phyloP scores from a whole-genome alignment of 495 filamentous ascomycete species.

The Hypoxylon fragiforme region DNA sequence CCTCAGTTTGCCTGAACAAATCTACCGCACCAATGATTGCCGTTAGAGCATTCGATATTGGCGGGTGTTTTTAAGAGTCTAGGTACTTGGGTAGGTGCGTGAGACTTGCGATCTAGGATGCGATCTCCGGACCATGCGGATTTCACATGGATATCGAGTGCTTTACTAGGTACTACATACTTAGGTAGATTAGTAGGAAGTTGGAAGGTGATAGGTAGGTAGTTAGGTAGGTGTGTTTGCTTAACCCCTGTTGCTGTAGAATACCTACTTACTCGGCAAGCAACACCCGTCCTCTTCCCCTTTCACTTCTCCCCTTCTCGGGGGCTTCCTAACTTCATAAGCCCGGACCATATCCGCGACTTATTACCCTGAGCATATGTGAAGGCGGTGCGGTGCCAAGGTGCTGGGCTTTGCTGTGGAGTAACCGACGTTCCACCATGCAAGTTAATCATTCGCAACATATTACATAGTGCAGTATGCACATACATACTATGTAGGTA shows the following conservation, averaged over 20 bases:
- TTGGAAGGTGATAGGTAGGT: neutral
- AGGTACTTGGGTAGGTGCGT: neutral
- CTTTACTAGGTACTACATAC: too few relatives aligned
- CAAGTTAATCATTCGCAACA: too few relatives aligned
- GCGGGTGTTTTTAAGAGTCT: too few relatives aligned
- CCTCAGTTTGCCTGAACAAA: slow-evolving; percentile 22
- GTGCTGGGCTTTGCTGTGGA: slow-evolving; percentile 8
- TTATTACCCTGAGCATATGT: too few relatives aligned
- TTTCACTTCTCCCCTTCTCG: too few relatives aligned
- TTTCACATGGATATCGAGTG: slow-evolving; percentile 13
- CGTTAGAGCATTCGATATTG: neutral
- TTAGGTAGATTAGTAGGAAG: neutral
- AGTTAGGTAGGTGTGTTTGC: slow-evolving; percentile 21
- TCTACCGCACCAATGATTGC: slow-evolving; percentile 16
- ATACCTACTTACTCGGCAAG: slow-evolving; percentile 23
- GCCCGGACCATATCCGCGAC: too few relatives aligned
- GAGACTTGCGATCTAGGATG: neutral
- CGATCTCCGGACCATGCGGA: slow-evolving; percentile 24
- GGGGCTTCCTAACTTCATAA: slow-evolving; percentile 8
- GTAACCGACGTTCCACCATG: slow-evolving; percentile 13
- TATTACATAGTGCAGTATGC: too few relatives aligned
- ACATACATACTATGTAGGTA: too few relatives aligned
- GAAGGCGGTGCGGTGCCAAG: slow-evolving; percentile 17
- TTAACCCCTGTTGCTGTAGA: slow-evolving; percentile 20
- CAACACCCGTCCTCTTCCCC: slow-evolving; percentile 7